Base-by-base conservation (phyloP, 2,329 filamentous ascomycete genomes). In the Aureobasidium lini region DNA sequence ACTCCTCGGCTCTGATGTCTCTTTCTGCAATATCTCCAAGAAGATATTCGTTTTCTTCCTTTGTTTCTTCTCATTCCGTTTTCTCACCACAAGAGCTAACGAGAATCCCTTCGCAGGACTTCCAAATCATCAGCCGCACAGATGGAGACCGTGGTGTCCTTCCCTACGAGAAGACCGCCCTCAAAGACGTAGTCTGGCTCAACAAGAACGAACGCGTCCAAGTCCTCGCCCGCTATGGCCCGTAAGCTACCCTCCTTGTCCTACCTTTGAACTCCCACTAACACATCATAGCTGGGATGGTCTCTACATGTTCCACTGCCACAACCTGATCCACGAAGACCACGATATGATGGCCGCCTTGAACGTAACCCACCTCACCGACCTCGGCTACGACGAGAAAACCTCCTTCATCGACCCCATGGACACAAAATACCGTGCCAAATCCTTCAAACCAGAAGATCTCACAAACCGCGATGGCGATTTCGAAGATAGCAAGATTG, bases 101-200 rank as follows among this genome's bases (percentile, higher is more conserved):
- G 78, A 83, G 34, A 23, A 23, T 23, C 2, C 23, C 23, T 23
- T 4, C 34, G 8, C 34, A 36, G 34, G 81, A 84, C 64, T 81
- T 85, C 68, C 76, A 79, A 59, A 72, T 85, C 37, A 64, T 83
- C 23, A 73, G 71, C 7, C 78, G 82, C 16, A 75, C 66, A 0
- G 77, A 78, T 4, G 76, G 75, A 9, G 69, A 73, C 16, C 72
- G 75, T 3, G 66, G 65, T 11, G 76, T 84, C 4, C 64, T 74
- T 62, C 74, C 79, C 0, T 84, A 84, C 63, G 82, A 85, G 69
- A 70, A 72, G 1, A 76, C 74, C 0, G 81, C 79, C 0, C 74
- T 83, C 16, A 84, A 84, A 68, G 82, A 85, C 63, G 78, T 83
- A 1, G 80, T 84, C 1, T 80, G 80, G 74, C 72, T 85, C 1